Evolutionary conservation across 805 yeast species (phyloP), one percentile per base, ranked within the genome.

Genomic region (Candida vaughaniae): DNA sequence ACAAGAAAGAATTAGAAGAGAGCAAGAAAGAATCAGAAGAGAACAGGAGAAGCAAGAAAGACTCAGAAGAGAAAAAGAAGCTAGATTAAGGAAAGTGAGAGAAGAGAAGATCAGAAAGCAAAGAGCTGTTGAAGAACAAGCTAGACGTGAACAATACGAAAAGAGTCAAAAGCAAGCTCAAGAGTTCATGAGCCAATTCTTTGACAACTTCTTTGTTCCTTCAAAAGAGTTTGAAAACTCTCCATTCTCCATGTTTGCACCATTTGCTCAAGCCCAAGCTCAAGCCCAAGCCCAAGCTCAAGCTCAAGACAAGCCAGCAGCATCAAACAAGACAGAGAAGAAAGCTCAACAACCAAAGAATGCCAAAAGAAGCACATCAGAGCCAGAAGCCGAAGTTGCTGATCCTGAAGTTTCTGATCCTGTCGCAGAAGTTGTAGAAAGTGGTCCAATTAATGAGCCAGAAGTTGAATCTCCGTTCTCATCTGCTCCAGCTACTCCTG

Each of bases 141-240:
- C 25, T n/a, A 32, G 41, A 29, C 33, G 38, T 19, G 30, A 35
- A 31, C 41, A 36, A 22, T 31, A 28, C 25, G 41, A 45, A 15
- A 33, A 44, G 33, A 54, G 52, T 42, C 60, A 56, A 42, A 22
- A 40, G 23, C 41, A 37, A 28, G 44, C 45, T 17, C 60, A 55
- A 46, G 54, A 53, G 18, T 52, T 56, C 41, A 40, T 56, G 20
- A 43, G 47, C 25, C 53, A 47, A 25, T 37, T 56, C 27, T 55
- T 55, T 25, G 55, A 51, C 27, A 22, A 35, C n/a, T 32, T 43
- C 31, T 40, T 43, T 27, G 37, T 25, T 26, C 44, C 42, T 14
- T 20, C 20, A 14, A 17, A 20, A 8, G 29, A 11, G 10, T 28
- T 33, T 16, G 22, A 29, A 22, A 6, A 18, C 11, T 12, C 12